Percentiles rank a stretch among this genome's conserved stretches.
Evolutionary conservation across 306 rosid genomes (phyloP).

Genomic region (Albizia julibrissin): DNA sequence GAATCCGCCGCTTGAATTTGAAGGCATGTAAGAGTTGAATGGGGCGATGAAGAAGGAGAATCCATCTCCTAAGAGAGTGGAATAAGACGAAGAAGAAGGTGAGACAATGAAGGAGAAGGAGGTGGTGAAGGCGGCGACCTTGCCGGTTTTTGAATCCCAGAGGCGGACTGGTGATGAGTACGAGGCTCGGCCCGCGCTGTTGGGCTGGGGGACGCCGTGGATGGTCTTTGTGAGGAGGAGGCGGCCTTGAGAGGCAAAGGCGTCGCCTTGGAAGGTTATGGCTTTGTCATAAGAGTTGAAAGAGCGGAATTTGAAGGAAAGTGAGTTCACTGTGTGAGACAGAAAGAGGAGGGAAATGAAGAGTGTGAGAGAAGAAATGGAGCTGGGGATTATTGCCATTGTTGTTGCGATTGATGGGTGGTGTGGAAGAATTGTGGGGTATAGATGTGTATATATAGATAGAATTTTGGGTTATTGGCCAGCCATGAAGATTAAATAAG

Average conservation of each 20-base stretch:
- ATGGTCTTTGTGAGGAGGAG: slow-evolving; percentile 25
- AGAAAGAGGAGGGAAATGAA: neutral
- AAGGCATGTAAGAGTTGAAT: neutral
- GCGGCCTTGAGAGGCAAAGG: neutral
- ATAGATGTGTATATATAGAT: neutral
- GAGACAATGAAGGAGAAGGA: slow-evolving; percentile 25
- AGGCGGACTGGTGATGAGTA: slow-evolving; percentile 33
- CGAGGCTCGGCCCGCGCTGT: slow-evolving; percentile 43
- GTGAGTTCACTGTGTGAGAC: neutral
- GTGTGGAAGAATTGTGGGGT: neutral
- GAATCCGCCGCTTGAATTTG: slow-evolving; percentile 37
- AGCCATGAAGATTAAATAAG: neutral
- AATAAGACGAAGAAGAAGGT: neutral
- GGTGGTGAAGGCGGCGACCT: slow-evolving; percentile 17
- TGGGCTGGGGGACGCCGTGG: neutral
- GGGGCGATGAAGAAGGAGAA: slow-evolving; percentile 43
- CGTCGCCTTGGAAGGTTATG: slow-evolving; percentile 32
- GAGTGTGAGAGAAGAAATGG: neutral
- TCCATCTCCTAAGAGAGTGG: neutral
- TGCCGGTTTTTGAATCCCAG: slow-evolving; percentile 34
- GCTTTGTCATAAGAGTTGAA: slow-evolving; percentile 4
- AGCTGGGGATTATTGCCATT: neutral
- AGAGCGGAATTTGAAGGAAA: neutral
- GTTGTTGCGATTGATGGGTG: neutral
- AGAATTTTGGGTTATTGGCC: neutral